These are phyloP conservation scores for Cryptomeria japonica DNA, from an alignment of 75 land plant species.

Conservation along the genomic window DNA sequence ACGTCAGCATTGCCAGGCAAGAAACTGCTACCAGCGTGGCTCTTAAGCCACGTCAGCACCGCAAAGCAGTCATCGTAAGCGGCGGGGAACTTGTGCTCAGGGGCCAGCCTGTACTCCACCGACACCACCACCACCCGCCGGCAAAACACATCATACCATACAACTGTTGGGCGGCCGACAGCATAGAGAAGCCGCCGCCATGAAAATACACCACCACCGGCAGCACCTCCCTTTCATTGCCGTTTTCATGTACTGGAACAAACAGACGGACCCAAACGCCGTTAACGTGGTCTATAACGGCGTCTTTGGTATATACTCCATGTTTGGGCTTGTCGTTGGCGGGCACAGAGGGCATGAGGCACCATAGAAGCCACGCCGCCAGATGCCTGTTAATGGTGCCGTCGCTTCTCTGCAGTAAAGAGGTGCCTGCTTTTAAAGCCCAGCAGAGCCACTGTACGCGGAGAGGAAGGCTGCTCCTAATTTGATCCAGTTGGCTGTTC, in stretches of 20 bases:
- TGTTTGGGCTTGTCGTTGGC: slow-evolving; percentile 31
- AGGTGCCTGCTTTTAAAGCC: no score
- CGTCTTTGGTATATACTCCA: slow-evolving; percentile 55
- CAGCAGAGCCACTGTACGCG: no score
- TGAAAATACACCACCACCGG: slow-evolving; percentile 82
- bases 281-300: slow-evolving; percentile 46
- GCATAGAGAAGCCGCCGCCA: slow-evolving; percentile 76
- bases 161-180: slow-evolving; percentile 25
- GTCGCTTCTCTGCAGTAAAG: slow-evolving; percentile 20
- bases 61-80: slow-evolving; percentile 70
- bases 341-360: slow-evolving; percentile 20
- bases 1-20: slow-evolving; percentile 26
- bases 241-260: slow-evolving; percentile 25
- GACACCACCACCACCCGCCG: slow-evolving; percentile 60
- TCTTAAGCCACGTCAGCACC: slow-evolving; percentile 40
- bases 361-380: not conserved
- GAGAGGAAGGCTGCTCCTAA: no score
- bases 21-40: not conserved
- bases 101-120: slow-evolving; percentile 76
- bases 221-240: slow-evolving; percentile 1
- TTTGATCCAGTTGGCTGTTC: no score
- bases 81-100: slow-evolving; percentile 63
- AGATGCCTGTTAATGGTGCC: slow-evolving; percentile 71
- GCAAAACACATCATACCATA: slow-evolving; percentile 62
- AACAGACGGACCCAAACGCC: slow-evolving; percentile 71